Evolutionary conservation across 78 protist species (phyloP).

Genomic region (Dictyostelium purpureum): DNA sequence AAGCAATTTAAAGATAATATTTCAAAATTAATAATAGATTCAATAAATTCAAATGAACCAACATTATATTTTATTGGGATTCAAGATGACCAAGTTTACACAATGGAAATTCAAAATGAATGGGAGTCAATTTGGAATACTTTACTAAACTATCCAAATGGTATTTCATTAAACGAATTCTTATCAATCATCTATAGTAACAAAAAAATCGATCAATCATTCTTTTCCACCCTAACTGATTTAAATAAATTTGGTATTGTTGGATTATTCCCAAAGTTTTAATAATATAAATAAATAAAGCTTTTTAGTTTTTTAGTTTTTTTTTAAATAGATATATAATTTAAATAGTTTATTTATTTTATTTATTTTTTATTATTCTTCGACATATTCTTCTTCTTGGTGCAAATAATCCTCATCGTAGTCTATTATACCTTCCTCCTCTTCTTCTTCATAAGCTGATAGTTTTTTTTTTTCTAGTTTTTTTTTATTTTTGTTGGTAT

Average conservation of each 20-base stretch:
- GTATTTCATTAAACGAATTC: neutral
- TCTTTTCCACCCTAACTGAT: conserved; percentile 18
- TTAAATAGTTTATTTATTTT: neutral
- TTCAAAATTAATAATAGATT: neutral
- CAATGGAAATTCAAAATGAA: neutral
- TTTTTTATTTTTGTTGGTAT: neutral
- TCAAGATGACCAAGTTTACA: conserved; percentile 33
- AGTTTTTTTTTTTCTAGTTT: neutral
- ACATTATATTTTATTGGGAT: conserved; percentile 29
- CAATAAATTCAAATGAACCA: neutral
- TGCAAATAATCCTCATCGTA: neutral
- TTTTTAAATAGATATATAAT: neutral
- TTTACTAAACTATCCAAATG: neutral
- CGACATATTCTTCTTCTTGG: neutral
- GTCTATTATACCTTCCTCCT: neutral
- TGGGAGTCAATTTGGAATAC: conserved; percentile 40
- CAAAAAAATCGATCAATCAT: neutral
- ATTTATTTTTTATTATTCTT: neutral
- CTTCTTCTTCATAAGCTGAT: neutral
- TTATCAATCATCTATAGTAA: too few relatives aligned
- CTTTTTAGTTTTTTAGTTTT: neutral
- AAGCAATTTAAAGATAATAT: neutral
- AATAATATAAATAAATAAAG: neutral
- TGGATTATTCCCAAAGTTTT: conserved; percentile 21
- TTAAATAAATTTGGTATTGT: conserved; percentile 45